A percentile compares a stretch with the other conserved stretches of the same genome.
Evolutionary conservation across 805 yeast species (phyloP).

Genomic region (Saccharomycopsis babjevae): DNA sequence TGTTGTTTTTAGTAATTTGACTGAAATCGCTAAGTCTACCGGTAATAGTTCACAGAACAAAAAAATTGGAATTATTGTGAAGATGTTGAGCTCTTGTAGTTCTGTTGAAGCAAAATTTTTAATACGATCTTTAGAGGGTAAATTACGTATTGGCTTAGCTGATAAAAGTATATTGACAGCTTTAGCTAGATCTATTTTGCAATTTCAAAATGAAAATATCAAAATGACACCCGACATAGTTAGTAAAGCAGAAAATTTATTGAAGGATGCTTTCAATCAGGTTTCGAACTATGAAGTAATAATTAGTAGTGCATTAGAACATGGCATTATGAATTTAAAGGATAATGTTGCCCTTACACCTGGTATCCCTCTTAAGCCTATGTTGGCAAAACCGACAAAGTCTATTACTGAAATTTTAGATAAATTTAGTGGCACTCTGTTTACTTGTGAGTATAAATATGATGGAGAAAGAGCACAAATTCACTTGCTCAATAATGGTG

Average conservation of each 20-base stretch:
- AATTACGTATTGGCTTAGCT: slow-evolving; percentile 84
- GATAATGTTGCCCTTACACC: slow-evolving; percentile 72
- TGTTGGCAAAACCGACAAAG: slow-evolving; percentile 97
- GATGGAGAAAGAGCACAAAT: slow-evolving; percentile 98
- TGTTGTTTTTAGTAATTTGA: slow-evolving; percentile 62
- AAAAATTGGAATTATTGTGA: slow-evolving; percentile 71
- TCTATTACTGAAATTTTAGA: slow-evolving; percentile 87
- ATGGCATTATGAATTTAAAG: slow-evolving; percentile 58
- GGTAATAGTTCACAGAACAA: slow-evolving; percentile 76
- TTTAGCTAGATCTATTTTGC: slow-evolving; percentile 71
- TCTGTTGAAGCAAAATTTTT: slow-evolving; percentile 84
- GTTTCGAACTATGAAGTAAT: slow-evolving; percentile 83
- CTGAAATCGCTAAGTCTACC: slow-evolving; percentile 63
- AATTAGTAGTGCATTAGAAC: slow-evolving; percentile 50
- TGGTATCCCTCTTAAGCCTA: slow-evolving; percentile 92
- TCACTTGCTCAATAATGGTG: slow-evolving; percentile 58
- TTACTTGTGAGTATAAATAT: slow-evolving; percentile 94
- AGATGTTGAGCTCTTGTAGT: slow-evolving; percentile 76
- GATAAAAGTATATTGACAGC: slow-evolving; percentile 85
- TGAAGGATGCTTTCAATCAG: slow-evolving; percentile 81
- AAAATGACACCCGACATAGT: slow-evolving; percentile 35
- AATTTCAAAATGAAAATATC: slow-evolving; percentile 37
- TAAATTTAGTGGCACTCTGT: slow-evolving; percentile 71
- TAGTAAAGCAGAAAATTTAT: slow-evolving; percentile 60
- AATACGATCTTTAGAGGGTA: slow-evolving; percentile 86